phyloP scores from a whole-genome alignment of 768 basidiomycete species.

The Exidia glandulosa region DNA sequence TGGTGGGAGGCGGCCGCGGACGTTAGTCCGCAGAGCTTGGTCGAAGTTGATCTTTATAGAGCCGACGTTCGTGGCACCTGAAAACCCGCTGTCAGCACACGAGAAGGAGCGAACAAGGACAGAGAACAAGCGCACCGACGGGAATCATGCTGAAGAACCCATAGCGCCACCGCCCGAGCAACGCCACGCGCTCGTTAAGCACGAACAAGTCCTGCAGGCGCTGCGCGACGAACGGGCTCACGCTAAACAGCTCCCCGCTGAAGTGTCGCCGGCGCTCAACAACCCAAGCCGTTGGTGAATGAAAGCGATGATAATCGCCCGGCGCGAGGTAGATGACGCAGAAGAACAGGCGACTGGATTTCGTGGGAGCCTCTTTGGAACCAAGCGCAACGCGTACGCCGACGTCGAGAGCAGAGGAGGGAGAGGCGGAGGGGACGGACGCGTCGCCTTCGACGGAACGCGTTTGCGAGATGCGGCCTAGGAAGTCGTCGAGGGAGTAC shows the following conservation, averaged over 20 bases:
- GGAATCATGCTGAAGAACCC: slow-evolving; percentile 98
- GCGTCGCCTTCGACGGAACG: slow-evolving; percentile 11
- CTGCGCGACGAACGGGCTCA: slow-evolving; percentile 91
- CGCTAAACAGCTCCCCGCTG: slow-evolving; percentile 89
- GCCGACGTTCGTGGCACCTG: slow-evolving; percentile 98
- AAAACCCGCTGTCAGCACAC: too few species aligned
- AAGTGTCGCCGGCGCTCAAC: slow-evolving; percentile 94
- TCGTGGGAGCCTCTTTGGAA: not conserved
- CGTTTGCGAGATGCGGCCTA: slow-evolving; percentile 34
- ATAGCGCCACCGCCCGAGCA: slow-evolving; percentile 88
- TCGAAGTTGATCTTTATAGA: slow-evolving; percentile 96
- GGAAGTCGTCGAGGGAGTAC: slow-evolving; percentile 83
- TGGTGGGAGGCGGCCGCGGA: slow-evolving; percentile 51
- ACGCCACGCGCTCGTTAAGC: slow-evolving; percentile 93
- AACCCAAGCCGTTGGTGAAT: slow-evolving; percentile 92
- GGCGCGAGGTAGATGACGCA: slow-evolving; percentile 95
- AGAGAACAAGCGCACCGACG: slow-evolving; percentile 69
- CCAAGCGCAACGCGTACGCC: slow-evolving; percentile 28
- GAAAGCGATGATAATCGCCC: slow-evolving; percentile 97
- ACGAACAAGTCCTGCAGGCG: slow-evolving; percentile 89
- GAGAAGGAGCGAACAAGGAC: not conserved
- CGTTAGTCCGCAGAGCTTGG: slow-evolving; percentile 84
- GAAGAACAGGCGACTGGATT: slow-evolving; percentile 69
- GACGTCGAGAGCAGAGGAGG: slow-evolving; percentile 60
- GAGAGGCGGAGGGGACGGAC: slow-evolving; percentile 30